Percentiles rank a stretch among this genome's conserved stretches.
These are phyloP conservation scores for Wickerhamomyces kurtzmanii DNA, from an alignment of 805 yeast genomes.

Conservation along the genomic window DNA sequence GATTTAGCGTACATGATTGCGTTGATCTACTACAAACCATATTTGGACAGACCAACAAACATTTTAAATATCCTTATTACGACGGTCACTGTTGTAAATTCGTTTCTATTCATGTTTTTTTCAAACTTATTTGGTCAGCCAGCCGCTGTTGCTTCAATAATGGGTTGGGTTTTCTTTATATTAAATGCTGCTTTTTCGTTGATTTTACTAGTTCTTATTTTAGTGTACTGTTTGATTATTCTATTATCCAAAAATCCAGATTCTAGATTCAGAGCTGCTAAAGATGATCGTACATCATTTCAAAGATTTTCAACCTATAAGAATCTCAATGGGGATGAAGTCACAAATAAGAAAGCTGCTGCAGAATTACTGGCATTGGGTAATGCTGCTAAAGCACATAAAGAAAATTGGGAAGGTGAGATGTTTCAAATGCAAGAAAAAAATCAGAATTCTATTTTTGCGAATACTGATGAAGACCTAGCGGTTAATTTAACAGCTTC, in stretches of 20 bases:
- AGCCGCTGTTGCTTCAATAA: constrained; percentile 65
- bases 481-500: constrained; percentile 22
- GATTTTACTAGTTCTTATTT: constrained; percentile 58
- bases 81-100: constrained; percentile 65
- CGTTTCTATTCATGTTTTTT: constrained; percentile 79
- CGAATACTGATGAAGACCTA: constrained; percentile 14
- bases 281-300: constrained; percentile 89
- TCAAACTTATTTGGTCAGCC: constrained; percentile 79
- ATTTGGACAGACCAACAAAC: constrained; percentile 76
- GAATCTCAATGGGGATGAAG: constrained; percentile 19
- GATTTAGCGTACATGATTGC: constrained; percentile 63
- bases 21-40: constrained; percentile 61
- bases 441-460: constrained; percentile 7
- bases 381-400: constrained; percentile 73
- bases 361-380: constrained; percentile 67
- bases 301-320: constrained; percentile 32
- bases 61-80: constrained; percentile 63
- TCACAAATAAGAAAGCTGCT: constrained; percentile 21
- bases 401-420: constrained; percentile 63
- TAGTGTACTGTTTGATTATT: constrained; percentile 55
- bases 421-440: constrained; percentile 13
- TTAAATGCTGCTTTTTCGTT: constrained; percentile 84
- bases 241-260: constrained; percentile 79
- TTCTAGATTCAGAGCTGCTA: constrained; percentile 79
- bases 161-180: constrained; percentile 89